Percentiles rank a stretch among this genome's conserved stretches.
phyloP scores from a whole-genome alignment of 106 monocot species.

The Phalaenopsis equestris region DNA sequence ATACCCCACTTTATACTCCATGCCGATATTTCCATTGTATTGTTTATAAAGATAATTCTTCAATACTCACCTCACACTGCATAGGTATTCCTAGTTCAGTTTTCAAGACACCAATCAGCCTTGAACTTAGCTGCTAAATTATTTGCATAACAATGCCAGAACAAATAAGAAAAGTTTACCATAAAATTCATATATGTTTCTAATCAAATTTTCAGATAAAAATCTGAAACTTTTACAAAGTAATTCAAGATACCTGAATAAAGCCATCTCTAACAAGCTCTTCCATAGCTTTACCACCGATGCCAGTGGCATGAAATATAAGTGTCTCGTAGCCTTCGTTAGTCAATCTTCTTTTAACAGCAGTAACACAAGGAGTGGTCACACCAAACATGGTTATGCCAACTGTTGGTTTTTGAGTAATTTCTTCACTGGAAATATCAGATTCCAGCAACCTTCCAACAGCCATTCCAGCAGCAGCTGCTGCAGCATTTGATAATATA shows the following conservation, averaged over 20 bases:
- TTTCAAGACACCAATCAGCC: not conserved
- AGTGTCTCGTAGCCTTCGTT: slow-evolving; percentile 79
- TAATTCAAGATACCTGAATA: slow-evolving; percentile 50
- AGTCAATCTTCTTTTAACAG: slow-evolving; percentile 45
- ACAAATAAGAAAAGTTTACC: not conserved
- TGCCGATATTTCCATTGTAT: not conserved
- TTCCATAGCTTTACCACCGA: slow-evolving; percentile 94
- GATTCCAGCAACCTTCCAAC: slow-evolving; percentile 28
- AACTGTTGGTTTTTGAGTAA: slow-evolving; percentile 42
- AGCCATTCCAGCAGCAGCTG: slow-evolving; percentile 78
- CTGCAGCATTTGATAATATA: slow-evolving; percentile 68
- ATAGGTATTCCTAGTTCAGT: not conserved
- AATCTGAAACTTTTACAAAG: not conserved
- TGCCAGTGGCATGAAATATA: slow-evolving; percentile 92
- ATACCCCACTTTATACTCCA: not conserved
- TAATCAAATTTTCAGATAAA: not conserved
- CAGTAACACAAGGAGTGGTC: slow-evolving; percentile 74
- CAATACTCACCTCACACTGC: not conserved
- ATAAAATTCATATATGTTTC: not conserved
- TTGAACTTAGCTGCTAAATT: not conserved
- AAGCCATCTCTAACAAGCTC: slow-evolving; percentile 79
- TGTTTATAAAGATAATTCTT: not conserved
- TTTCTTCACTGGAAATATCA: slow-evolving; percentile 23
- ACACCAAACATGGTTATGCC: slow-evolving; percentile 97
- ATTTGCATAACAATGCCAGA: not conserved